A percentile compares a stretch with the other conserved stretches of the same genome.
Evolutionary conservation across 1,139 yeast genomes (phyloP).

Genomic region (Blastobotrys illinoisensis): DNA sequence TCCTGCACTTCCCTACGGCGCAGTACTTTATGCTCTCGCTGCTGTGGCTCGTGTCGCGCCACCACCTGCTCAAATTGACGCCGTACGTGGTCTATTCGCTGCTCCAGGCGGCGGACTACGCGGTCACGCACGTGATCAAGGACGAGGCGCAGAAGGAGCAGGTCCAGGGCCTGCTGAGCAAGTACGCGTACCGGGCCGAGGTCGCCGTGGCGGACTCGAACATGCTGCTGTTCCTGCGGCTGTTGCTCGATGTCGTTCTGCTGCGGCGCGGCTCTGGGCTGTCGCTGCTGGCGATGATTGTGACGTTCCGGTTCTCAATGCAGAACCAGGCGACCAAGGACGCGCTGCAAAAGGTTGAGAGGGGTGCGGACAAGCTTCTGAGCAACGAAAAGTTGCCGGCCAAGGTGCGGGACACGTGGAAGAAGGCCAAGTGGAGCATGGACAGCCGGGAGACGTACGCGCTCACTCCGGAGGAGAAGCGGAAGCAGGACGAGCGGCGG

Average conservation of each 20-base stretch:
- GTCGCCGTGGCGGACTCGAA: constrained; percentile 64
- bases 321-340: constrained; percentile 68
- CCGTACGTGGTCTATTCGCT: constrained; percentile 62
- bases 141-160: constrained; percentile 40
- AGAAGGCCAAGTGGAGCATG: constrained; percentile 41
- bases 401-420: constrained; percentile 53
- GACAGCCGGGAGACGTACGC: constrained; percentile 19
- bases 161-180: constrained; percentile 43
- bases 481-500: constrained; percentile 5
- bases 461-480: constrained; percentile 18
- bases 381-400: constrained; percentile 53
- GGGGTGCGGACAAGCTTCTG: constrained; percentile 55
- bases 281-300: constrained; percentile 48
- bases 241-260: constrained; percentile 50
- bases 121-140: constrained; percentile 57
- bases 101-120: constrained; percentile 64
- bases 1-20: constrained; percentile 28
- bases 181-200: constrained; percentile 58
- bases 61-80: constrained; percentile 49
- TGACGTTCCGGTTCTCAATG: constrained; percentile 68
- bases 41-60: constrained; percentile 49
- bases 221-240: constrained; percentile 44
- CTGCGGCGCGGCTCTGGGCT: constrained; percentile 63
- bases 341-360: constrained; percentile 58
- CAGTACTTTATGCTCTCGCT: constrained; percentile 53